Base-by-base conservation (phyloP, 345 rosid genomes). In the Atalantia buxifolia region DNA sequence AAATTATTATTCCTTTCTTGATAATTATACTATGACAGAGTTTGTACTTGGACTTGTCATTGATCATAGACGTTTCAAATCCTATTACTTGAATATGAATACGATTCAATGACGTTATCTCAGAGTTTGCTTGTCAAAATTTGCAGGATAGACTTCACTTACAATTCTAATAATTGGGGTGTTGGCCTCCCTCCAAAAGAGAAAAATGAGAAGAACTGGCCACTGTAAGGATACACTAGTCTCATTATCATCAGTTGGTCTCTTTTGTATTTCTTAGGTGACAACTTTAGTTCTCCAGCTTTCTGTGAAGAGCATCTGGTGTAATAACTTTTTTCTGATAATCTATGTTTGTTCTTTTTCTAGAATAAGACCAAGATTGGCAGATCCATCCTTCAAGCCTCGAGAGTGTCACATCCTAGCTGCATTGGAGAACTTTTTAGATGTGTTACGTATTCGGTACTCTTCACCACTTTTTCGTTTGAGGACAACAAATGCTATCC, bases 381-480 rank as follows among this genome's bases (percentile, higher is more conserved):
- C 89, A 70, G 93, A 93, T 87, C 93, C 93, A 75, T 89, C 94
- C 59, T 95, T 93, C 86, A 93, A 92, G 85, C 96, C 98, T 83
- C 86, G 90, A 72, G 90, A 84, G 77, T 72, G 83, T 68, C 95
- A 91, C 83, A 92, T 95, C 77, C 86, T 91, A 70, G 92, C 93
- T 48, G 88, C 93, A 18, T 82, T 91, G 65, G 87, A 91, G 71
- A 93, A 89, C 83, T 95, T 93, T 83, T 76, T 78, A 74, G 86
- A 89, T 79, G 76, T 91, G 67, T 86, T 95, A 76, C 83, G 86
- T 50, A 92, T 95, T 56, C 90, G 97, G 76, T 95, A 95, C 84
- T 95, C 98, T 61, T 95, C 99, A 8, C 96, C 93, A 0, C 98
- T 93, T 83, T 92, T 95, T 81, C 92, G 94, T 65, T 84, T 95